Conservation (phyloP, 1,139 yeast species). For the Pneumocystis carinii region DNA sequence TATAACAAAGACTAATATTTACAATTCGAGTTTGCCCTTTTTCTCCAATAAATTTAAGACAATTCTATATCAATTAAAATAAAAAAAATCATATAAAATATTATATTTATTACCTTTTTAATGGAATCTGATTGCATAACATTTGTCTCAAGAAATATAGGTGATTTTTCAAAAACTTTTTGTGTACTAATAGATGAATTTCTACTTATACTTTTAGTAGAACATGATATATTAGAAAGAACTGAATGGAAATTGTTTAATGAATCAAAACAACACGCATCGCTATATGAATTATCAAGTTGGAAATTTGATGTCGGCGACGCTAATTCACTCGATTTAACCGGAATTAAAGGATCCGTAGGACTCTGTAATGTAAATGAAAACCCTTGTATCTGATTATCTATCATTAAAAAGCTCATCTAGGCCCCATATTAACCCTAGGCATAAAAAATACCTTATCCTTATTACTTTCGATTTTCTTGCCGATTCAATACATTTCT, state of each 20-base stretch:
- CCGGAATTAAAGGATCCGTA: background rate
- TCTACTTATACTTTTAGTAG: background rate
- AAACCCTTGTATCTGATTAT: background rate
- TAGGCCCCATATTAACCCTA: background rate
- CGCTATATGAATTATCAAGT: background rate
- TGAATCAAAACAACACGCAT: background rate
- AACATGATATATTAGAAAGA: background rate
- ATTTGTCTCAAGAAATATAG: constrained; percentile 3
- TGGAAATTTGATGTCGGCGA: background rate
- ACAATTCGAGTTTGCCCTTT: constrained; percentile 57
- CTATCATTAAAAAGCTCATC: background rate
- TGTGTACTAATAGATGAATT: background rate
- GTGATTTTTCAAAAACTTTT: constrained; percentile 3
- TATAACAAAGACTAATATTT: constrained; percentile 65
- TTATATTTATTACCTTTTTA: background rate
- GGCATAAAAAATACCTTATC: background rate
- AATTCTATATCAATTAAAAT: constrained; percentile 22
- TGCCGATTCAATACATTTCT: constrained; percentile 12
- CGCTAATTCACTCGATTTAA: background rate
- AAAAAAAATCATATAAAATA: background rate
- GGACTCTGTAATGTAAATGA: background rate
- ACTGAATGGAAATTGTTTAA: background rate
- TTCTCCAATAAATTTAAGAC: constrained; percentile 45
- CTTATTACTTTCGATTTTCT: constrained; percentile 1
- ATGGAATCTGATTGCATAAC: background rate